Evolutionary conservation across 2,329 filamentous ascomycete species (phyloP), one percentile per base, ranked within the genome.

Genomic region (Lasiodiplodia sp.): DNA sequence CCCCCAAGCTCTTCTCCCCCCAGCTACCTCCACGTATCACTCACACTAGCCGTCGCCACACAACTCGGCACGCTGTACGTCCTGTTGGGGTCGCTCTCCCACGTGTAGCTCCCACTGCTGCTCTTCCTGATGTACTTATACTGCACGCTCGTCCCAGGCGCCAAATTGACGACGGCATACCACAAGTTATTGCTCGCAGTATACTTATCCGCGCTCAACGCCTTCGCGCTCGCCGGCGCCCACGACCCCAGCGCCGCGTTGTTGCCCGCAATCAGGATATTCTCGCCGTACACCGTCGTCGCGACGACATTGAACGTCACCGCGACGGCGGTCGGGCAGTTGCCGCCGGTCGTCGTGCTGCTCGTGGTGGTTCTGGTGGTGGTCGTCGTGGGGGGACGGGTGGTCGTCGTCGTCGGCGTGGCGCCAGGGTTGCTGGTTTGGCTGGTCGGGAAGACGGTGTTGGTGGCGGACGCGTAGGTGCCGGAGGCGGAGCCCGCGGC

Each of bases 101-200:
- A 84, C 10, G 85, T 80, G 38, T 79, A 80, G 67, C 82, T 77
- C 0, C 78, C 79, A 69, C 79, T 83, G 70, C 83, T 79, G 72
- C 85, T 78, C 69, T 82, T 77, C 28, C 79, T 76, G 31, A 82
- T 80, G 71, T 84, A 86, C 71, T 79, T 80, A 71, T 86, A 86
- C 65, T 72, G 78, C n/a, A 84, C 76, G 12, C 72, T 78, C 69
- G 80, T 75, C 0, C 81, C 83, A 1, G 82, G 82, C 1, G 76
- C 73, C 40, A 86, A 70, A 49, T 76, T 78, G 12, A 84, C 73
- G 12, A 76, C 79, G 0, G 75, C 78, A n/a, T 75, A 77, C 85
- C 85, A 86, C 5, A 85, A 55, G 4, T 84, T 84, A 40, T 82
- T 75, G 3, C 79, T 72, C 0, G 71, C 55, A 0, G 83, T 83